Percentiles rank a stretch among this genome's conserved stretches.
Conservation (phyloP, 805 yeast genomes). For the Candida nanaspora region DNA sequence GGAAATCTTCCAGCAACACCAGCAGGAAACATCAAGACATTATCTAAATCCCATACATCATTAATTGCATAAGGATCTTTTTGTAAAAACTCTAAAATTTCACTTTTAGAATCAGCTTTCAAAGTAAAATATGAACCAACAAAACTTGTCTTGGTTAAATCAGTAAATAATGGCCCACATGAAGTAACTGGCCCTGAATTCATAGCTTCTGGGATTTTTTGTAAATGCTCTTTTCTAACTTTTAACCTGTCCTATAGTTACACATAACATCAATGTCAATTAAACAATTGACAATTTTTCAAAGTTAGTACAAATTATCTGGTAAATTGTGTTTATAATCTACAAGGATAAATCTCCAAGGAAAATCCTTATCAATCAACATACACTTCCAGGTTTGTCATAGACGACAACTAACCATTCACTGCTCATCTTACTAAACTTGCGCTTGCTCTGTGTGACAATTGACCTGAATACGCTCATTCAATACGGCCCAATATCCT, state of each 20-base stretch:
- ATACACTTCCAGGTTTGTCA: constrained; percentile 50
- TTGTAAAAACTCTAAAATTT: constrained; percentile 56
- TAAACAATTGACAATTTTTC: too few species aligned
- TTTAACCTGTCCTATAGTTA: constrained; percentile 38
- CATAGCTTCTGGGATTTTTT: constrained; percentile 33
- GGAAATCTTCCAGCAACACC: constrained; percentile 39
- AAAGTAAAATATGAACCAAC: constrained; percentile 65
- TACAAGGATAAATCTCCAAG: too few species aligned
- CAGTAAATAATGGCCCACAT: constrained; percentile 46
- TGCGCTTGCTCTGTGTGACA: not conserved
- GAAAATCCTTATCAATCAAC: too few species aligned
- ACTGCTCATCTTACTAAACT: not conserved
- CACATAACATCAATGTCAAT: too few species aligned
- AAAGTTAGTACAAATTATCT: not conserved
- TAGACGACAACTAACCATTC: constrained; percentile 66
- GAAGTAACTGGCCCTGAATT: constrained; percentile 35
- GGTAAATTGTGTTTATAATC: too few species aligned
- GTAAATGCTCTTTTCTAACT: constrained; percentile 47
- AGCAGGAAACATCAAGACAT: constrained; percentile 49
- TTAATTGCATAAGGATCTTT: constrained; percentile 53
- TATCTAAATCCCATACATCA: constrained; percentile 73
- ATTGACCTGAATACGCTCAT: not conserved
- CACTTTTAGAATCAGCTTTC: constrained; percentile 57
- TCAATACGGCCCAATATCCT: too few species aligned
- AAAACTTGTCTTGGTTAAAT: constrained; percentile 38